phyloP scores from a whole-genome alignment of 345 rosid genomes.

The Lenwebbia sp. region DNA sequence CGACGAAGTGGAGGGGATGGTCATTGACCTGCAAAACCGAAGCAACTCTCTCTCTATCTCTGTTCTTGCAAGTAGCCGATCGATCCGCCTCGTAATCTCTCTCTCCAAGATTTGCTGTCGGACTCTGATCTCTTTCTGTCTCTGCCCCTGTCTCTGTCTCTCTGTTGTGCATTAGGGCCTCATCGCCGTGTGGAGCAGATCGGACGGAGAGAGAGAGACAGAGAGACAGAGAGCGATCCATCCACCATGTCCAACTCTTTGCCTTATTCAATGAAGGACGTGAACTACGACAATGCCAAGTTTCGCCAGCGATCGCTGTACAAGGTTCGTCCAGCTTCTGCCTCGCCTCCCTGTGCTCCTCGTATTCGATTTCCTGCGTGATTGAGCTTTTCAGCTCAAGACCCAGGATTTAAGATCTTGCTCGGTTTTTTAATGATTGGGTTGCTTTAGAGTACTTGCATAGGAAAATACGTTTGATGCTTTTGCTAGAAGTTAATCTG shows the following conservation, averaged over 20 bases:
- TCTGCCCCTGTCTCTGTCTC: background rate
- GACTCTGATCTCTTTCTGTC: background rate
- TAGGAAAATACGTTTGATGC: background rate
- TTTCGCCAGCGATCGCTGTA: slow-evolving; percentile 70
- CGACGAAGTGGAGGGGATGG: background rate
- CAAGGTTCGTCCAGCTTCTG: slow-evolving; percentile 31
- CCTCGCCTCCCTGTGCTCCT: background rate
- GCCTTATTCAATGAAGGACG: slow-evolving; percentile 76
- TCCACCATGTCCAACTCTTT: slow-evolving; percentile 43
- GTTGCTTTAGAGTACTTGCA: background rate
- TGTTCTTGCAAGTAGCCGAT: background rate
- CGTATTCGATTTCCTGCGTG: background rate
- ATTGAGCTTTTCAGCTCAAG: background rate
- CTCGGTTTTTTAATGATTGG: background rate
- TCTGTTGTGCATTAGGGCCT: background rate
- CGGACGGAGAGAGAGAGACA: background rate
- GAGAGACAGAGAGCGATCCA: background rate
- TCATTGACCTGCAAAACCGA: background rate
- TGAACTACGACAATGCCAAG: slow-evolving; percentile 92
- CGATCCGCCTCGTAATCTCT: background rate
- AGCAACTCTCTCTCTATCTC: background rate
- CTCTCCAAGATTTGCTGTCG: background rate
- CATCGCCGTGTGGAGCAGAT: background rate
- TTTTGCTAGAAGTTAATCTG: background rate
- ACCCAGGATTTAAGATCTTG: background rate